Percentiles rank a stretch among this genome's conserved stretches.
Evolutionary conservation across 257 asterid genomes (phyloP).

Genomic region (Leonotis leonurus): DNA sequence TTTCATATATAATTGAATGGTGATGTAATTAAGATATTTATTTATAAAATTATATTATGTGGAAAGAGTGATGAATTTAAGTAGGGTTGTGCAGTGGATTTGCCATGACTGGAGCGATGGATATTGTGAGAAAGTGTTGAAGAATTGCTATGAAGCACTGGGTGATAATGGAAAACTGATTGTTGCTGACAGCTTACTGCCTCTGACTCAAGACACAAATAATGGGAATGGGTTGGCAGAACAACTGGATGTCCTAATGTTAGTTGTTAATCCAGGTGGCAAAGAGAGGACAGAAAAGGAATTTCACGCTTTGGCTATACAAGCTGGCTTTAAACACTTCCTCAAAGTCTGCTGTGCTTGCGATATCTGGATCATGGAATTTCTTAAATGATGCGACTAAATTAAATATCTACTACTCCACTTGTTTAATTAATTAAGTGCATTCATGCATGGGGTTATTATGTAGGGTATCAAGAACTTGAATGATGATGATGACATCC

Average conservation of each 20-base stretch:
- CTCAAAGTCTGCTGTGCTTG: slow-evolving; percentile 10
- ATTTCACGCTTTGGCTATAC: slow-evolving; percentile 37
- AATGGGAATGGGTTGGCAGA: no score
- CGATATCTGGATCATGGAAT: neutral
- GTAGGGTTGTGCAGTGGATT: slow-evolving; percentile 59
- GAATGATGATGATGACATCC: no score
- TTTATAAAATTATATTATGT: no score
- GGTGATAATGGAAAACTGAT: slow-evolving; percentile 52
- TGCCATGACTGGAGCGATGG: slow-evolving; percentile 56
- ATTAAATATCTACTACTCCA: no score
- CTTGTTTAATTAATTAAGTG: no score
- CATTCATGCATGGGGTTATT: no score
- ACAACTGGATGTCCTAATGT: slow-evolving; percentile 34
- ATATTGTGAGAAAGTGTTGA: slow-evolving; percentile 37
- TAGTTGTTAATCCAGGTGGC: slow-evolving; percentile 48
- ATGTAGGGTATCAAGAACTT: no score
- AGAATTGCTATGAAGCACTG: slow-evolving; percentile 12
- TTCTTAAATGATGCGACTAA: neutral
- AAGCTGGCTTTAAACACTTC: slow-evolving; percentile 35
- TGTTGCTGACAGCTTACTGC: slow-evolving; percentile 35
- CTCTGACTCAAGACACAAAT: no score
- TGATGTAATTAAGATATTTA: no score
- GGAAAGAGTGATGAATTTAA: no score
- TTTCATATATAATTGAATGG: no score
- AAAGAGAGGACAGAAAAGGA: slow-evolving; percentile 60